Percentiles rank a stretch among this genome's conserved stretches.
These are phyloP conservation scores for Eucalyptus melliodora DNA, from an alignment of 345 rosid species.

Conservation along the genomic window DNA sequence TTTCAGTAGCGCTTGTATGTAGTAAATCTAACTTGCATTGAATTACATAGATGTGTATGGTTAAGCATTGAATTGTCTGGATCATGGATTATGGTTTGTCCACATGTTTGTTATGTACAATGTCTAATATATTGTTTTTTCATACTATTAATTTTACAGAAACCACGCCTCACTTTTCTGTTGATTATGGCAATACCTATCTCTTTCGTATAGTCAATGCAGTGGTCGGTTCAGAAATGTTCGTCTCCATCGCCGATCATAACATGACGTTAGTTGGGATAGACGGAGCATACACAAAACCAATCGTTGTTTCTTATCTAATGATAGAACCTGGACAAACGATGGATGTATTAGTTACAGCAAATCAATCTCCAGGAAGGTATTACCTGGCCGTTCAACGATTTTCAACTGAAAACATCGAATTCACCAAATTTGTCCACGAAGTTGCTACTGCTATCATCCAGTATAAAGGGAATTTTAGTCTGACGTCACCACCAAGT, in stretches of 20 bases:
- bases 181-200: conserved; percentile 10
- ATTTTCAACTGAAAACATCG: background rate
- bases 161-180: background rate
- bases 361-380: background rate
- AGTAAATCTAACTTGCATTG: background rate
- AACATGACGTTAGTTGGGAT: conserved; percentile 5
- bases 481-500: no score
- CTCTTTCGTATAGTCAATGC: conserved; percentile 20
- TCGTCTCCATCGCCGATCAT: conserved; percentile 13
- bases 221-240: conserved; percentile 1
- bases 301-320: background rate
- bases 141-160: background rate
- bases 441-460: background rate
- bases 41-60: background rate
- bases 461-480: background rate
- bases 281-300: conserved; percentile 17
- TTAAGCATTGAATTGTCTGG: background rate
- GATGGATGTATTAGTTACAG: background rate
- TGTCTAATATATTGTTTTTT: no score
- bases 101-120: no score
- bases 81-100: background rate
- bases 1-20: background rate
- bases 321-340: conserved; percentile 17
- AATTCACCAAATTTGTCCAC: background rate
- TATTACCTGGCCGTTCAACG: background rate